A percentile compares a stretch with the other conserved stretches of the same genome.
Evolutionary conservation across 768 basidiomycete species (phyloP).

Genomic region (Leccinum uliginosum): DNA sequence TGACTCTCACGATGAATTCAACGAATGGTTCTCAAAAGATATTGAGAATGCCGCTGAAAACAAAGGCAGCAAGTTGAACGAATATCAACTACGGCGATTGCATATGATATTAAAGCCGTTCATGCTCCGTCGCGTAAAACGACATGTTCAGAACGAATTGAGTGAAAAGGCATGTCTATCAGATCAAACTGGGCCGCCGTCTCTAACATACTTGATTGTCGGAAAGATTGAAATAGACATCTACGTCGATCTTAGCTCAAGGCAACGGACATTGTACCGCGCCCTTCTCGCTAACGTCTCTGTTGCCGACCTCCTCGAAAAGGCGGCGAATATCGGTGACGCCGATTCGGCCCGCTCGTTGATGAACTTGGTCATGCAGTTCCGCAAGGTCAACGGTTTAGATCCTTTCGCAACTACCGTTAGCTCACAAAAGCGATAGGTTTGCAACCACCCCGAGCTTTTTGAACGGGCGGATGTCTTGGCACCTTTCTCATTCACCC

Average conservation of each 20-base stretch:
- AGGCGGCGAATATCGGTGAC: constrained; percentile 88
- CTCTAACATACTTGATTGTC: constrained; percentile 76
- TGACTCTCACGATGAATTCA: constrained; percentile 99
- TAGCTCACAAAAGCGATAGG: constrained; percentile 39
- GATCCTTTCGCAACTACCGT: not conserved
- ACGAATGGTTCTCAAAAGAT: constrained; percentile 99
- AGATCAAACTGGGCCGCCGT: constrained; percentile 58
- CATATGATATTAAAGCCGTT: constrained; percentile 99
- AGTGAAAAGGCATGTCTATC: constrained; percentile 80
- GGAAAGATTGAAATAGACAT: constrained; percentile 92
- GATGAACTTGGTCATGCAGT: constrained; percentile 99
- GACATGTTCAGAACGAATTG: constrained; percentile 98
- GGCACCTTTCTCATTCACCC: constrained; percentile 86
- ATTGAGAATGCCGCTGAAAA: constrained; percentile 95
- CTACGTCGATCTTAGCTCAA: constrained; percentile 88
- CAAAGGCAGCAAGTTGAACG: constrained; percentile 87
- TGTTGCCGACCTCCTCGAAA: constrained; percentile 87
- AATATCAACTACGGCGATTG: constrained; percentile 88
- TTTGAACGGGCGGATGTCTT: constrained; percentile 97
- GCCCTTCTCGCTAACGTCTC: constrained; percentile 91
- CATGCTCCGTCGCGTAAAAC: constrained; percentile 96
- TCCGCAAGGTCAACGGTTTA: constrained; percentile 71
- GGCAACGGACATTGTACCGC: constrained; percentile 87
- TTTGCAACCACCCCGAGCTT: constrained; percentile 97
- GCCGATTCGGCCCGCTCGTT: constrained; percentile 88